Conservation (phyloP, 441 rosid species). For the Croton setiger region DNA sequence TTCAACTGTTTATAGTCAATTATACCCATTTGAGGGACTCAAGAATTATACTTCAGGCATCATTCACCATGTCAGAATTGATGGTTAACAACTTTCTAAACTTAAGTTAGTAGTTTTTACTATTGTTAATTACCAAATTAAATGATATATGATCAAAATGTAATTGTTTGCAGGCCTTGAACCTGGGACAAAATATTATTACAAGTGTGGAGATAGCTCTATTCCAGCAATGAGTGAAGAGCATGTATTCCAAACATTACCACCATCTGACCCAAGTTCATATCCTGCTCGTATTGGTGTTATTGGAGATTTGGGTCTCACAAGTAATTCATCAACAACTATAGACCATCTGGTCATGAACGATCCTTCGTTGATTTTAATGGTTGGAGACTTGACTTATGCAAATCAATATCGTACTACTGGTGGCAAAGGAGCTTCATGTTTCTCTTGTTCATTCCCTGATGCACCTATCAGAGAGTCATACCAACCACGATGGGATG, state of each 20-base stretch:
- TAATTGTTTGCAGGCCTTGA: constrained; percentile 46
- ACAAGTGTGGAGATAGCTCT: constrained; percentile 86
- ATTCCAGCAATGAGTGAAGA: constrained; percentile 52
- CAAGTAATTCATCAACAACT: constrained; percentile 59
- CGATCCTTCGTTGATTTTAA: constrained; percentile 64
- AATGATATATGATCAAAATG: background rate
- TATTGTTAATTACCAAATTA: background rate
- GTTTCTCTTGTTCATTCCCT: constrained; percentile 50
- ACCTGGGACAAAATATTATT: constrained; percentile 54
- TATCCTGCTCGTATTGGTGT: constrained; percentile 62
- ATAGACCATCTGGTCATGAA: constrained; percentile 46
- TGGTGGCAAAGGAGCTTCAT: constrained; percentile 55
- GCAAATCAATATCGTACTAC: constrained; percentile 69
- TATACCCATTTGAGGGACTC: constrained; percentile 54
- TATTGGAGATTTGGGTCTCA: constrained; percentile 78
- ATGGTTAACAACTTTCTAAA: constrained; percentile 34
- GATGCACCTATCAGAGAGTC: constrained; percentile 49
- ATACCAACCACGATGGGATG: constrained; percentile 89
- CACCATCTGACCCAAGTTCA: constrained; percentile 36
- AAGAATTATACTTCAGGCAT: constrained; percentile 58
- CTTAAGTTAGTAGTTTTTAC: background rate
- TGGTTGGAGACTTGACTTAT: constrained; percentile 71
- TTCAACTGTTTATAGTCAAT: constrained; percentile 45
- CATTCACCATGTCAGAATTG: constrained; percentile 60
- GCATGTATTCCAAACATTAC: constrained; percentile 58